A percentile compares a stretch with the other conserved stretches of the same genome.
Conservation (phyloP, 306 rosid species). For the Rubus parviflorus region DNA sequence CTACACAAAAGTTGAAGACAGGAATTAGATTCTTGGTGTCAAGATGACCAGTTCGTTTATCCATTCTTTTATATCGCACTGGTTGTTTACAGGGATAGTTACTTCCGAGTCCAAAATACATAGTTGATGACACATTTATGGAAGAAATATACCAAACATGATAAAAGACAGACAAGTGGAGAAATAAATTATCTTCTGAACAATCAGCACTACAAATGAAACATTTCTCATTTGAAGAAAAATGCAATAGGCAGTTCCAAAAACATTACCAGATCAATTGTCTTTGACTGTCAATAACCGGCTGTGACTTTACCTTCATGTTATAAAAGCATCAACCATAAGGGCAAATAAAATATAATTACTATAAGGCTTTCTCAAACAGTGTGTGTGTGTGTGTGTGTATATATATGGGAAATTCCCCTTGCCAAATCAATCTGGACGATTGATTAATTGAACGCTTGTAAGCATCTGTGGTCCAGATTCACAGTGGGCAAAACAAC, state of each 20-base stretch:
- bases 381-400: not conserved
- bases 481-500: not conserved
- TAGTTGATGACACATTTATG: not conserved
- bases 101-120: not conserved
- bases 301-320: constrained; percentile 87
- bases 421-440: not conserved
- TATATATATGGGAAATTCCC: not conserved
- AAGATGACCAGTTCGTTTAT: not conserved
- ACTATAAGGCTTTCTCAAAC: not conserved
- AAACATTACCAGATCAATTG: constrained; percentile 63
- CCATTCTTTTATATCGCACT: not conserved
- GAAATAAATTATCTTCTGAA: not conserved
- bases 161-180: not conserved
- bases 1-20: not conserved
- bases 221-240: constrained; percentile 4
- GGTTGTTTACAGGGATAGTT: not conserved
- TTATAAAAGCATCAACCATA: constrained; percentile 22
- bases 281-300: constrained; percentile 58
- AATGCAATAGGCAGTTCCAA: constrained; percentile 2
- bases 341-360: constrained; percentile 11
- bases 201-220: not conserved
- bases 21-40: not conserved
- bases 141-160: constrained; percentile 11
- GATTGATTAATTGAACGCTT: not conserved
- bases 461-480: not conserved